Percentiles rank a stretch among this genome's conserved stretches.
These are phyloP conservation scores for Talinum fruticosum DNA, from an alignment of 148 eudicot species.

Conservation along the genomic window DNA sequence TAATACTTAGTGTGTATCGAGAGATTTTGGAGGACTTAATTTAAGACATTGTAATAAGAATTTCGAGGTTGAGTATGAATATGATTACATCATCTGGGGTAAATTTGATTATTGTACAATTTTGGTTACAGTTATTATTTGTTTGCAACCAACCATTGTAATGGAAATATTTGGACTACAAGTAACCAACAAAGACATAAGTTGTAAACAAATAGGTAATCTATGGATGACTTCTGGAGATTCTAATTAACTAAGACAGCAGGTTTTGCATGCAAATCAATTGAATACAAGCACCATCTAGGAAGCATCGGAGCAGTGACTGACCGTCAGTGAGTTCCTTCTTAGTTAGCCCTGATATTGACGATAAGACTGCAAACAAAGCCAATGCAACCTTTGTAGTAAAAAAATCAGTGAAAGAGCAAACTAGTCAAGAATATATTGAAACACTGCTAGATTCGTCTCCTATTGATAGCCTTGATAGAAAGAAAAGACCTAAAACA, in stretches of 20 bases:
- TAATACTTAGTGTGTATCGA: no score
- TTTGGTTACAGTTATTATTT: not conserved
- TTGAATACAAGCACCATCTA: not conserved
- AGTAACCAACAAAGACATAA: not conserved
- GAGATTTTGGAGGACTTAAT: no score
- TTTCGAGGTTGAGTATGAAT: no score
- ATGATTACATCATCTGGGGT: not conserved
- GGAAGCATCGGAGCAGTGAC: slow-evolving; percentile 18
- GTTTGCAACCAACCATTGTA: not conserved
- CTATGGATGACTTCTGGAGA: not conserved
- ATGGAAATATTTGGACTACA: not conserved
- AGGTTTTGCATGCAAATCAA: not conserved
- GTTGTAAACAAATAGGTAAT: not conserved
- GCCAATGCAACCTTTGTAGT: slow-evolving; percentile 5
- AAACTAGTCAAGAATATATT: not conserved
- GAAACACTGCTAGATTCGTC: not conserved
- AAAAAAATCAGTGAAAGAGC: not conserved
- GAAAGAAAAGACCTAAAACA: not conserved
- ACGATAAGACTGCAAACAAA: slow-evolving; percentile 67
- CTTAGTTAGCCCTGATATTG: slow-evolving; percentile 75
- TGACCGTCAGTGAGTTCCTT: slow-evolving; percentile 49
- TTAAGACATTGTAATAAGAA: no score
- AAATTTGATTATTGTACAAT: not conserved
- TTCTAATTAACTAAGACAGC: not conserved
- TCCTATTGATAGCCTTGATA: not conserved